phyloP scores from a whole-genome alignment of 371 early-diverging fungal genomes.

The Caulochytrium protostelioides region DNA sequence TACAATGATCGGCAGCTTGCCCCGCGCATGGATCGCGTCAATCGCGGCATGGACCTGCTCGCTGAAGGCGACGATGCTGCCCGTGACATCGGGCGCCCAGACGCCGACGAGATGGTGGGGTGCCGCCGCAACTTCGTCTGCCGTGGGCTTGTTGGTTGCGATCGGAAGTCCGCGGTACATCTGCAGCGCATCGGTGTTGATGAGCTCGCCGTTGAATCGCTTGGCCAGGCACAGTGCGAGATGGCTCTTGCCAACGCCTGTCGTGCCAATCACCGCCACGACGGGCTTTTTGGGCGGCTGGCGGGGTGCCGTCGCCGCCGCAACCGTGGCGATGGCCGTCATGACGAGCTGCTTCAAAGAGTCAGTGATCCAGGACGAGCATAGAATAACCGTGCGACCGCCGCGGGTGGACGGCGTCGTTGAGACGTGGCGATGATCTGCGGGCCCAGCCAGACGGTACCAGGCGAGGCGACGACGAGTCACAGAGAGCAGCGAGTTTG shows the following conservation, averaged over 20 bases:
- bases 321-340: no score
- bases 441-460: no score
- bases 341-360: no score
- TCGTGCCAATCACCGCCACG: constrained; percentile 47
- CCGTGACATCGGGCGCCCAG: neutral
- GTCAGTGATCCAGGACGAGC: no score
- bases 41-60: constrained; percentile 22
- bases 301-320: no score
- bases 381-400: no score
- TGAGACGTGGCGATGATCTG: no score
- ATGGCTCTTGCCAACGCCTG: constrained; percentile 81
- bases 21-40: constrained; percentile 37
- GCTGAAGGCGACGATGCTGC: neutral
- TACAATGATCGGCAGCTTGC: constrained; percentile 61
- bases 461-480: no score
- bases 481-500: no score
- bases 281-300: no score
- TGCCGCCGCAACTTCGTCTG: constrained; percentile 41
- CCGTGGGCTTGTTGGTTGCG: constrained; percentile 77
- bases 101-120: constrained; percentile 75
- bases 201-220: constrained; percentile 62
- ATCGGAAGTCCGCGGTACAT: constrained; percentile 74
- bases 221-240: constrained; percentile 68
- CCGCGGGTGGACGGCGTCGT: no score
- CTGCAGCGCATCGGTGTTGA: constrained; percentile 90